Conservation (phyloP, 805 yeast genomes). For the Candida railenensis region DNA sequence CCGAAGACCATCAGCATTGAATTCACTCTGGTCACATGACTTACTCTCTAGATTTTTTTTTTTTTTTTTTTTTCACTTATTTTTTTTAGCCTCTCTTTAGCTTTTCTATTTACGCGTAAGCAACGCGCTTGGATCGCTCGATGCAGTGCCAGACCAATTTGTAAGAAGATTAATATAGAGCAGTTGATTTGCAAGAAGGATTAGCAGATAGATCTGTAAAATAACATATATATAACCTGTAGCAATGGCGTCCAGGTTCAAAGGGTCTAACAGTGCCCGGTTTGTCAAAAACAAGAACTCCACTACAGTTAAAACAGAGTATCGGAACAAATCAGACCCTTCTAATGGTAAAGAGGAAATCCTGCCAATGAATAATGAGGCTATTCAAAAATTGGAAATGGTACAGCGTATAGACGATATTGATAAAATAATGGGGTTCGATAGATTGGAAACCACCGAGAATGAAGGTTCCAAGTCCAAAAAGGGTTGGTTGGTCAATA, state of each 20-base stretch:
- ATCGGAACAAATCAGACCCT: conserved; percentile 20
- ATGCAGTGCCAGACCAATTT: no score
- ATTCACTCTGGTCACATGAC: neutral
- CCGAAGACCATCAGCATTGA: no score
- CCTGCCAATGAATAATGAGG: conserved; percentile 37
- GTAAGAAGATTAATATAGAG: no score
- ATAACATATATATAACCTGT: neutral
- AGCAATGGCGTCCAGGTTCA: conserved; percentile 19
- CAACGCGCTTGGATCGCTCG: neutral
- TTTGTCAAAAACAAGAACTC: conserved; percentile 42
- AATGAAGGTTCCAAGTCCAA: conserved; percentile 44
- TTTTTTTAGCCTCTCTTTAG: neutral
- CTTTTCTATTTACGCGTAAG: neutral
- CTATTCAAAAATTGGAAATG: conserved; percentile 49
- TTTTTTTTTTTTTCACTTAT: neutral
- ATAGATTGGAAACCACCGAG: conserved; percentile 71
- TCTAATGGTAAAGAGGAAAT: conserved; percentile 16
- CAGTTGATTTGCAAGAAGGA: no score
- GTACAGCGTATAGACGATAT: conserved; percentile 62
- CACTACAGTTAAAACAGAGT: conserved; percentile 20
- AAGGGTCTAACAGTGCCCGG: conserved; percentile 54
- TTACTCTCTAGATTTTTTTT: no score
- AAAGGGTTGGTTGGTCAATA: conserved; percentile 90
- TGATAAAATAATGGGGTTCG: conserved; percentile 87
- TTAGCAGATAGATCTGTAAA: no score